These are phyloP conservation scores for Triticum turgidum DNA, from an alignment of 176 grass and related monocot genomes.

Conservation along the genomic window DNA sequence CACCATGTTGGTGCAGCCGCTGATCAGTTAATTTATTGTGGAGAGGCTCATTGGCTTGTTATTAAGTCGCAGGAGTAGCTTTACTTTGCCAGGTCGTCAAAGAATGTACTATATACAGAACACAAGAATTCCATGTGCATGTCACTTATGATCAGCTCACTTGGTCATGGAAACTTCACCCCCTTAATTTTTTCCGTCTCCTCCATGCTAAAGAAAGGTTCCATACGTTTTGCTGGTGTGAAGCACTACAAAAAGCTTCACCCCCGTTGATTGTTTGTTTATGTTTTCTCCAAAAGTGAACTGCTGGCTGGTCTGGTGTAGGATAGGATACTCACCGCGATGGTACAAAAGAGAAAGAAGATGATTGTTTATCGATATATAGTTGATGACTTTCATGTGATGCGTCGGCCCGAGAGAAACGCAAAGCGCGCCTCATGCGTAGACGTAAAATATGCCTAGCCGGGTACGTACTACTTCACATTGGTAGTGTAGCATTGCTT, in stretches of 20 bases:
- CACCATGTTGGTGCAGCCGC: background rate
- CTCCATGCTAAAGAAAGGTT: background rate
- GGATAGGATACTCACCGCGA: slow-evolving; percentile 4
- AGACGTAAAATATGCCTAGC: background rate
- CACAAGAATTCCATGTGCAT: slow-evolving; percentile 26
- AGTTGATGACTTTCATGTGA: slow-evolving; percentile 45
- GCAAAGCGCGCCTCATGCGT: background rate
- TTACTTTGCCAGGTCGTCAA: slow-evolving; percentile 25
- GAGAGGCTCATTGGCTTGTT: slow-evolving; percentile 28
- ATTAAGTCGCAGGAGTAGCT: background rate
- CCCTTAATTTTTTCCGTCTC: background rate
- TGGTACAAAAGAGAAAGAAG: background rate
- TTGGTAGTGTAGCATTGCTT: slow-evolving; percentile 12
- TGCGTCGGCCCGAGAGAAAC: background rate
- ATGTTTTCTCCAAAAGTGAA: slow-evolving; percentile 24
- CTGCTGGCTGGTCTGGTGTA: slow-evolving; percentile 14
- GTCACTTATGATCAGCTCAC: background rate
- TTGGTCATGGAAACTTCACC: slow-evolving; percentile 36
- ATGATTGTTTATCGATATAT: slow-evolving; percentile 24
- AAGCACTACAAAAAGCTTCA: too few relatives aligned
- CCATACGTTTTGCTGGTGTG: too few relatives aligned
- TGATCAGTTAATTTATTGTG: background rate
- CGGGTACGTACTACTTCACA: background rate
- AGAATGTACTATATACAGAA: background rate
- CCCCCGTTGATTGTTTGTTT: slow-evolving; percentile 20